phyloP scores from a whole-genome alignment of 352 stramenopile genomes.

The Phytopythium litorale region DNA sequence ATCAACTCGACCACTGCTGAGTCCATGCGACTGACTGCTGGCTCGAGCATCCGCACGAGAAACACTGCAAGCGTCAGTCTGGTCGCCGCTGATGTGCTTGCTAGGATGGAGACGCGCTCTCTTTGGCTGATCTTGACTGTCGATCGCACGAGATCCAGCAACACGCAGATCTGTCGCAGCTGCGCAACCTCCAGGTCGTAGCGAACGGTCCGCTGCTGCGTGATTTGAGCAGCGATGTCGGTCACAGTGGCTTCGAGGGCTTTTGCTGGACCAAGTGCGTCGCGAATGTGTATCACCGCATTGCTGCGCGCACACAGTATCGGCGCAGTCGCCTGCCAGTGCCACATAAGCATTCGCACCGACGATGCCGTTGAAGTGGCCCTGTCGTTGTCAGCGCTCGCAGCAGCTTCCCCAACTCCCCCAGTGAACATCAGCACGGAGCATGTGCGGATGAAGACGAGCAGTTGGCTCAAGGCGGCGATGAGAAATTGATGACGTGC shows the following conservation, averaged over 20 bases:
- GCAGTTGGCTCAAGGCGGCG: background rate
- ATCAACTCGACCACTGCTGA: background rate
- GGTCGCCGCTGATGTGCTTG: background rate
- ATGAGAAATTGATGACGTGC: conserved; percentile 21
- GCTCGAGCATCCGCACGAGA: background rate
- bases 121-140: conserved; percentile 6
- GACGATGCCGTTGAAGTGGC: background rate
- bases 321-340: conserved; percentile 46
- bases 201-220: background rate
- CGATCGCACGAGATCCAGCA: conserved; percentile 24
- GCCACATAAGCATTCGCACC: conserved; percentile 47
- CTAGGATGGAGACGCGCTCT: background rate
- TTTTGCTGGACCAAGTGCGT: conserved; percentile 10
- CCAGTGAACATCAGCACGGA: background rate
- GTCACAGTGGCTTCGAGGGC: conserved; percentile 8
- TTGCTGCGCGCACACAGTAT: conserved; percentile 50
- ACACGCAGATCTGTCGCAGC: conserved; percentile 31
- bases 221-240: conserved; percentile 2
- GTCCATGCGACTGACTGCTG: background rate
- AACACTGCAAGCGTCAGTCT: background rate
- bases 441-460: background rate
- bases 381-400: background rate
- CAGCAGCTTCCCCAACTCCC: too few species aligned
- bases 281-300: conserved; percentile 18
- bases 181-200: conserved; percentile 26